Evolutionary conservation across 768 basidiomycete genomes (phyloP).

Genomic region (Tricholoma bakamatsutake): DNA sequence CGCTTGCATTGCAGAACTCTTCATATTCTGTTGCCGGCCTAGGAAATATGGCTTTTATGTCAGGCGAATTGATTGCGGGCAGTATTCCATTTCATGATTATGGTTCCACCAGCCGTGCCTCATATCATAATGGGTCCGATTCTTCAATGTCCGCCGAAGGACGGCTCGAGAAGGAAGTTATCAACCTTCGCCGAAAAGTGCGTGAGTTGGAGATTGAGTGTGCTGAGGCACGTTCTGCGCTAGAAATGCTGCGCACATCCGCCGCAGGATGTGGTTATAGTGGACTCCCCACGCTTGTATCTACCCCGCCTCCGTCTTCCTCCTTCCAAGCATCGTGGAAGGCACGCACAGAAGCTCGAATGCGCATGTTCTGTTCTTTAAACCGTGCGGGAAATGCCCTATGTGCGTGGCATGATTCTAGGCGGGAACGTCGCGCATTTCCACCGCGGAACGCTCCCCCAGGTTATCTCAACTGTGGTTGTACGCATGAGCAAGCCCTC

Average conservation of each 20-base stretch:
- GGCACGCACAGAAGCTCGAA: constrained; percentile 66
- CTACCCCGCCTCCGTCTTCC: constrained; percentile 33
- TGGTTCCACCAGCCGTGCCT: constrained; percentile 29
- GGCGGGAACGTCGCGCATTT: constrained; percentile 70
- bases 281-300: constrained; percentile 19
- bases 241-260: constrained; percentile 20
- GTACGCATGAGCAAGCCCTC: constrained; percentile 77
- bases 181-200: constrained; percentile 48
- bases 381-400: constrained; percentile 87
- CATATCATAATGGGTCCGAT: constrained; percentile 34
- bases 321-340: constrained; percentile 62
- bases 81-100: constrained; percentile 16
- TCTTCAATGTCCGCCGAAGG: constrained; percentile 19
- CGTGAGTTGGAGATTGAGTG: constrained; percentile 60
- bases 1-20: constrained; percentile 21
- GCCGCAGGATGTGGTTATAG: constrained; percentile 8
- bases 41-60: constrained; percentile 13
- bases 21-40: constrained; percentile 20
- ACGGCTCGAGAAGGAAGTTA: constrained; percentile 43
- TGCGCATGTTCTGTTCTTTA: constrained; percentile 67
- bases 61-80: constrained; percentile 16
- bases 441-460: constrained; percentile 78
- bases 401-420: constrained; percentile 87
- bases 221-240: constrained; percentile 35
- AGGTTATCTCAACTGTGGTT: constrained; percentile 80